Evolutionary conservation across 768 basidiomycete species (phyloP).

Genomic region (Mycena amicta): DNA sequence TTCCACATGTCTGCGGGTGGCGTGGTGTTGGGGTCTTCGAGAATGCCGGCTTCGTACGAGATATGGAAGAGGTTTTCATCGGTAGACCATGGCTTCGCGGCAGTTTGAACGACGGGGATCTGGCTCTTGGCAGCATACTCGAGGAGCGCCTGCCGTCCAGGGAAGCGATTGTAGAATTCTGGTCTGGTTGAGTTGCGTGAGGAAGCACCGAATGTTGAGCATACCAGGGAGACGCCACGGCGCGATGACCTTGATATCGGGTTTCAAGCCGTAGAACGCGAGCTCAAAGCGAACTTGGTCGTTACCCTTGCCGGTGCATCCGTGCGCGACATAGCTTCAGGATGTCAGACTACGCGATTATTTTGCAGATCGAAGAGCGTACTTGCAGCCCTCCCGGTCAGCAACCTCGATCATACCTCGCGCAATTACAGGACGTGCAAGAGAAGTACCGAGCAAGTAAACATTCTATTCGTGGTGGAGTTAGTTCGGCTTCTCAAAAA

Average conservation of each 20-base stretch:
- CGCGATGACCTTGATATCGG: slow-evolving; percentile 97
- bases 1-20: slow-evolving; percentile 99
- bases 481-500: neutral
- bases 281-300: slow-evolving; percentile 99
- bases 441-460: slow-evolving; percentile 95
- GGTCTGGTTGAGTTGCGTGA: neutral
- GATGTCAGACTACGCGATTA: neutral
- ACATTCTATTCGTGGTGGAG: slow-evolving; percentile 61
- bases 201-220: slow-evolving; percentile 15
- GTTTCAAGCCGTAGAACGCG: slow-evolving; percentile 97
- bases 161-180: slow-evolving; percentile 98
- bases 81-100: slow-evolving; percentile 98
- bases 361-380: slow-evolving; percentile 32
- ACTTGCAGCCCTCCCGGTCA: slow-evolving; percentile 94
- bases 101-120: slow-evolving; percentile 94
- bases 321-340: slow-evolving; percentile 89
- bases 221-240: slow-evolving; percentile 95
- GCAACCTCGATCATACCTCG: slow-evolving; percentile 98
- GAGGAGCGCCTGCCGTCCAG: slow-evolving; percentile 92
- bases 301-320: slow-evolving; percentile 99
- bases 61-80: slow-evolving; percentile 99
- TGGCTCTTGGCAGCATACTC: slow-evolving; percentile 83
- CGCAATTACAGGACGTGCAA: slow-evolving; percentile 97
- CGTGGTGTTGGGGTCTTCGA: slow-evolving; percentile 94
- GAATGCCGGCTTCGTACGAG: slow-evolving; percentile 98